Base-by-base conservation (phyloP, 2,329 filamentous ascomycete species). In the Talaromyces sp. region DNA sequence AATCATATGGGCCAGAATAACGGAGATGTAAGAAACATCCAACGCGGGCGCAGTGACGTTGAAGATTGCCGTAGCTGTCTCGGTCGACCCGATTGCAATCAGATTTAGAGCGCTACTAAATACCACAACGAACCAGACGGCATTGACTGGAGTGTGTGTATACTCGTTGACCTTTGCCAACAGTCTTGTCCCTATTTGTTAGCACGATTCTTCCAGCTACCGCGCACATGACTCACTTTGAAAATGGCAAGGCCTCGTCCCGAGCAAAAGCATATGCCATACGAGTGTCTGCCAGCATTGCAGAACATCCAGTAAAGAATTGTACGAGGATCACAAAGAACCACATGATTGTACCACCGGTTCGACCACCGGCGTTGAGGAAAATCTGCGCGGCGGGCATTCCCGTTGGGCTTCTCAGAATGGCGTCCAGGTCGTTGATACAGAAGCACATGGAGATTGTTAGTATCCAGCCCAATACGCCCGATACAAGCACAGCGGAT, bases 381-480 rank as follows among this genome's bases (percentile, higher is more conserved):
- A 87, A 82, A 53, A 83, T 80, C 63, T 83, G 80, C 0, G 84
- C 85, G 0, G 83, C 83, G 0, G 85, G 85, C 9, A 87, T 77
- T 4, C 84, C 85, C 0, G 84, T 86, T 1, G 84, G 83, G 2
- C 82, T 81, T 12, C 73, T 71, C 51, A 88, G 75, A 41, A 87
- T 83, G 24, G 66, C 75, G 2, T 85, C 81, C 59, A 83, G 77
- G 66, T 87, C 84, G 32, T 78, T 80, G 58, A 86, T 76, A 67
- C 84, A 87, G 72, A 87, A 87, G 67, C 83, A 85, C 67, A 87
- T 81, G 2, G 81, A 84, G n/a, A 87, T 75, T 2, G 83, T 88
- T 43, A 88, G 73, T 66, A 86, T 76, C 81, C 82, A 86, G n/a
- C 85, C 85, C 10, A 86, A 76, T 3, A 80, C 65, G 0, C 84